phyloP scores from a whole-genome alignment of 2,329 filamentous ascomycete genomes.

The Emmonsiellopsis sp. region DNA sequence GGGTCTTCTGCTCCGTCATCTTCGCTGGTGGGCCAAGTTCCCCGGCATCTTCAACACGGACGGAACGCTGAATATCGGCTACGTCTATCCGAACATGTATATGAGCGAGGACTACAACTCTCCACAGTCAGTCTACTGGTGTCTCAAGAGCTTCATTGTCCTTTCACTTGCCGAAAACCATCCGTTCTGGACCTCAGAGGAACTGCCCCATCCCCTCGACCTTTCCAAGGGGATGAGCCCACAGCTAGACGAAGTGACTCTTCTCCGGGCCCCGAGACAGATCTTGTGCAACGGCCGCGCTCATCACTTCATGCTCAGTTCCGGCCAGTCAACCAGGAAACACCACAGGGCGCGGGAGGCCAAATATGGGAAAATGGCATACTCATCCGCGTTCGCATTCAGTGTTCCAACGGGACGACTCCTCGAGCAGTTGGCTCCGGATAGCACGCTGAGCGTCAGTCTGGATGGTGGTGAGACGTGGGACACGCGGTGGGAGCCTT shows the following conservation, averaged over 20 bases:
- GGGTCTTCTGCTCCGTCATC: conserved; percentile 41
- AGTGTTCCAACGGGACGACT: conserved; percentile 31
- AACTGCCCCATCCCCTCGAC: conserved; percentile 26
- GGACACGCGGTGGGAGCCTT: conserved; percentile 27
- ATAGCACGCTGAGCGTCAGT: conserved; percentile 29
- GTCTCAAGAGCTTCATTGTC: conserved; percentile 41
- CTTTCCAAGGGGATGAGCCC: not conserved
- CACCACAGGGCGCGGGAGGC: conserved; percentile 33
- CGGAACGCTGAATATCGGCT: conserved; percentile 42
- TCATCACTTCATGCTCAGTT: conserved; percentile 37
- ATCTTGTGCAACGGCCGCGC: conserved; percentile 32
- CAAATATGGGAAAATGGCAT: conserved; percentile 41
- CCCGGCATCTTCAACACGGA: conserved; percentile 39
- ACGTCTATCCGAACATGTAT: conserved; percentile 42
- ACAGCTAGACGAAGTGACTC: not conserved
- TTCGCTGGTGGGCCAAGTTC: conserved; percentile 41
- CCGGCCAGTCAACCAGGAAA: conserved; percentile 31
- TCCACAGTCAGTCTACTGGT: conserved; percentile 48
- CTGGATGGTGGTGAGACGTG: conserved; percentile 30
- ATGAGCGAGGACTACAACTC: conserved; percentile 50
- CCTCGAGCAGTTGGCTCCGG: conserved; percentile 32
- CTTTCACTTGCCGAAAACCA: conserved; percentile 28
- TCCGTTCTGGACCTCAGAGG: conserved; percentile 38
- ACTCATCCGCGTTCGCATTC: conserved; percentile 41
- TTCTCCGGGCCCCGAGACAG: conserved; percentile 30